phyloP scores from a whole-genome alignment of 2,329 filamentous ascomycete genomes.

The Pestalotiopsis fici region DNA sequence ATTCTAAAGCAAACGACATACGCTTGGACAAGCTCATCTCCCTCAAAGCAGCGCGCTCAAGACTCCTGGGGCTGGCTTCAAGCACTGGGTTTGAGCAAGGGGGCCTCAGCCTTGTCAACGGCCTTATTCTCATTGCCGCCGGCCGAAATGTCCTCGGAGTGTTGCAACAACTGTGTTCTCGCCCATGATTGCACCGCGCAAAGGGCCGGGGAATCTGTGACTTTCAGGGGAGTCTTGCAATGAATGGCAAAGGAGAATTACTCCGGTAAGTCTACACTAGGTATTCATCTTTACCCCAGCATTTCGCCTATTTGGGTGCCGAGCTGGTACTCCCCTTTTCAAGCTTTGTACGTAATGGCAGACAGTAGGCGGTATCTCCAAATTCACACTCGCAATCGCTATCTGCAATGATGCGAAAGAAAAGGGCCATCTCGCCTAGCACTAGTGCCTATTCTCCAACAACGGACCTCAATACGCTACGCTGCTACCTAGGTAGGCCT shows the following conservation, averaged over 20 bases:
- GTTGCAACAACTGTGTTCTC: background rate
- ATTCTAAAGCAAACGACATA: background rate
- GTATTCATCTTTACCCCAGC: background rate
- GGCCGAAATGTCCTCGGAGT: background rate
- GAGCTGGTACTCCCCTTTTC: background rate
- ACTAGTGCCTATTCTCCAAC: background rate
- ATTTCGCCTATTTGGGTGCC: background rate
- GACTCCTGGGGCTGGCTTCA: background rate
- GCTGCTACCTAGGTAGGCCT: background rate
- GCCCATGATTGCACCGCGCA: background rate
- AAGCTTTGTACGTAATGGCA: constrained; percentile 1
- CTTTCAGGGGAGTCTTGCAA: background rate
- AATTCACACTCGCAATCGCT: background rate
- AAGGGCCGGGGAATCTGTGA: background rate
- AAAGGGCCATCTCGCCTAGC: background rate
- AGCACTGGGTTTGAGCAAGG: background rate
- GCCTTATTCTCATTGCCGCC: background rate
- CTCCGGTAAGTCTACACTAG: no score
- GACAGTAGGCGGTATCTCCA: background rate
- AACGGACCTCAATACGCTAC: background rate
- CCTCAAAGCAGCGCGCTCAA: background rate
- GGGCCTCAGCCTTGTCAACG: background rate
- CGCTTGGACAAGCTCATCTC: background rate
- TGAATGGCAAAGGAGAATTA: no score
- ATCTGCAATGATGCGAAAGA: background rate